Conservation (phyloP, 345 rosid genomes). For the Microcos paniculata region DNA sequence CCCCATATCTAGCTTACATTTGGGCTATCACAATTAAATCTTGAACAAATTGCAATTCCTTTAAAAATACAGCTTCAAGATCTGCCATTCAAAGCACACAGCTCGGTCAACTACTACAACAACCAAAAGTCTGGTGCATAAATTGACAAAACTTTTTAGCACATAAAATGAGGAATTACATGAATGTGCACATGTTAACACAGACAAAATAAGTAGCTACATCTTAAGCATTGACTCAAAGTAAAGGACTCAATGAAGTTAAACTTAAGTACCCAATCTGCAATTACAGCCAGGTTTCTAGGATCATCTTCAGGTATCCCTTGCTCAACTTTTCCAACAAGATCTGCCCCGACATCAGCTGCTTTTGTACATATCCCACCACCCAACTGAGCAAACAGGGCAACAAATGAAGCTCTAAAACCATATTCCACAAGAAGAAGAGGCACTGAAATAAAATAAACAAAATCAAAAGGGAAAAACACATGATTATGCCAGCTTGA, state of each 20-base stretch:
- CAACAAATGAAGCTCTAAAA: constrained; percentile 98
- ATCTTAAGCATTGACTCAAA: constrained; percentile 11
- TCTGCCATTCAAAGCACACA: not conserved
- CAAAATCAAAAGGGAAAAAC: constrained; percentile 22
- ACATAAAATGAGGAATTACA: not conserved
- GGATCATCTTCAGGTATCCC: constrained; percentile 99
- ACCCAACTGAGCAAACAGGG: constrained; percentile 98
- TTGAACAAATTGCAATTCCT: not conserved
- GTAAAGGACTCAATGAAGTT: not conserved
- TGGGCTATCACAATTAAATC: not conserved
- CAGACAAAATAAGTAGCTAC: not conserved
- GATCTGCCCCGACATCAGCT: constrained; percentile 99
- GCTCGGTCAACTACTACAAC: not conserved
- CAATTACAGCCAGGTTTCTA: constrained; percentile 97
- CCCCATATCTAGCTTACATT: not conserved
- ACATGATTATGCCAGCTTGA: not conserved
- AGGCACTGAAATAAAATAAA: constrained; percentile 64
- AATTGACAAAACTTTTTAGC: not conserved
- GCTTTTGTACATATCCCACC: constrained; percentile 99
- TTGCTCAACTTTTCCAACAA: constrained; percentile 99
- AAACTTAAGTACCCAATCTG: constrained; percentile 95
- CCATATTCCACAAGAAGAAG: constrained; percentile 99
- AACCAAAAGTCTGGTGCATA: not conserved
- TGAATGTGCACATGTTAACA: no score
- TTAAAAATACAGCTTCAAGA: not conserved